Evolutionary conservation across 2,329 filamentous ascomycete genomes (phyloP).

Genomic region (Gnomoniopsis sp.): DNA sequence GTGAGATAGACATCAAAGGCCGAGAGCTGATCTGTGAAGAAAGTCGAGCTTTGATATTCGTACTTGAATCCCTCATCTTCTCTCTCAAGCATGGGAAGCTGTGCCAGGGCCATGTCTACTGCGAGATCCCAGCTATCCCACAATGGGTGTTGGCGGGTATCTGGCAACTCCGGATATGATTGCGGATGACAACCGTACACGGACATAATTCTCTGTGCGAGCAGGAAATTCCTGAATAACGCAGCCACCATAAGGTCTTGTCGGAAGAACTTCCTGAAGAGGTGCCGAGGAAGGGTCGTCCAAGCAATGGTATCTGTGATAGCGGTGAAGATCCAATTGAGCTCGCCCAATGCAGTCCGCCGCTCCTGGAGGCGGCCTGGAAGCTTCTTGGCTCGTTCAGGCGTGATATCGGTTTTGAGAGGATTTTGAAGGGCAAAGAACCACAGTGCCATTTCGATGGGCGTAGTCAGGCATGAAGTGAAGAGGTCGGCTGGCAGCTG

Average conservation of each 20-base stretch:
- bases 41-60: conserved; percentile 89
- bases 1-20: conserved; percentile 95
- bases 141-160: conserved; percentile 89
- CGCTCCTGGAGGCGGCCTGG: conserved; percentile 90
- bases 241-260: conserved; percentile 99
- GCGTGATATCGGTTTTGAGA: conserved; percentile 61
- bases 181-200: conserved; percentile 94
- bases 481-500: conserved; percentile 92
- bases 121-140: conserved; percentile 99
- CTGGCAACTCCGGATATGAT: conserved; percentile 86
- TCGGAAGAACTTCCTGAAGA: conserved; percentile 95
- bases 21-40: conserved; percentile 95
- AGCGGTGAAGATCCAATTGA: conserved; percentile 99
- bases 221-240: conserved; percentile 90
- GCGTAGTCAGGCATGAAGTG: conserved; percentile 91
- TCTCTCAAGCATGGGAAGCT: conserved; percentile 80
- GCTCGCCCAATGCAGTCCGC: conserved; percentile 86
- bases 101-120: conserved; percentile 88
- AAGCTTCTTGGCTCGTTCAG: conserved; percentile 83
- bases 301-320: conserved; percentile 99
- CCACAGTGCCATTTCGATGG: conserved; percentile 94
- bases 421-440: conserved; percentile 97
- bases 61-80: conserved; percentile 76
- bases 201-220: conserved; percentile 93
- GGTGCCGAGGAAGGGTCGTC: conserved; percentile 84